Conservation (phyloP, 495 filamentous ascomycete species). For the Tuber melanosporum region DNA sequence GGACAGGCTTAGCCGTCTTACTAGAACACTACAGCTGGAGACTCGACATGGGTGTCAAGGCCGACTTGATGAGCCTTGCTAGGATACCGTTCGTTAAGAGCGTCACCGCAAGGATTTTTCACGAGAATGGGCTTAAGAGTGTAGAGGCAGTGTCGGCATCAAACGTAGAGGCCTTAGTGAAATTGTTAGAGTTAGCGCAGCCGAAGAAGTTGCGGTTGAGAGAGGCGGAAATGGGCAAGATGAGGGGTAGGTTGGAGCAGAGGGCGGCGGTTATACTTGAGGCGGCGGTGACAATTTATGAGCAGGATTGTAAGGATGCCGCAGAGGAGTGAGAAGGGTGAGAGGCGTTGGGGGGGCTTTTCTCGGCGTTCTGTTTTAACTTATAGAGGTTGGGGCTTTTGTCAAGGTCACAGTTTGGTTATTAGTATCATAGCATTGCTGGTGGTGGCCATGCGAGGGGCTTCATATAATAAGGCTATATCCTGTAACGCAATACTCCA, state of each 20-base stretch:
- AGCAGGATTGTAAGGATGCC: slow-evolving; percentile 21
- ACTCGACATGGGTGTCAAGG: slow-evolving; percentile 64
- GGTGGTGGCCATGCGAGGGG: not conserved
- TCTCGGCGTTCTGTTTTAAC: not conserved
- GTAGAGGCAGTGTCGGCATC: slow-evolving; percentile 63
- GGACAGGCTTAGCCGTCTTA: slow-evolving; percentile 66
- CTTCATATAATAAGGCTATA: not conserved
- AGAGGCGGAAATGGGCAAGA: slow-evolving; percentile 56
- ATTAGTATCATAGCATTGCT: not conserved
- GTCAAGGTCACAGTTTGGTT: not conserved
- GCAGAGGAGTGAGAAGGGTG: slow-evolving; percentile 32
- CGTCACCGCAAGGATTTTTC: slow-evolving; percentile 66
- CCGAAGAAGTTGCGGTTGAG: slow-evolving; percentile 57
- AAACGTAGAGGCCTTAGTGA: slow-evolving; percentile 59
- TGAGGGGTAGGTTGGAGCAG: slow-evolving; percentile 55
- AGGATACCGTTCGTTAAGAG: slow-evolving; percentile 74
- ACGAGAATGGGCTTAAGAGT: slow-evolving; percentile 69
- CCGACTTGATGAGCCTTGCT: slow-evolving; percentile 65
- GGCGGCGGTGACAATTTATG: slow-evolving; percentile 61
- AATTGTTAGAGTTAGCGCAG: slow-evolving; percentile 58
- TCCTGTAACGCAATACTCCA: not conserved
- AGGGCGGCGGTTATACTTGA: slow-evolving; percentile 65
- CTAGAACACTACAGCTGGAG: slow-evolving; percentile 72
- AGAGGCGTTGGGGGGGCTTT: not conserved
- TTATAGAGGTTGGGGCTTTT: not conserved